Evolutionary conservation across 129 eudicot genomes (phyloP).

Genomic region (Artemisia annua): DNA sequence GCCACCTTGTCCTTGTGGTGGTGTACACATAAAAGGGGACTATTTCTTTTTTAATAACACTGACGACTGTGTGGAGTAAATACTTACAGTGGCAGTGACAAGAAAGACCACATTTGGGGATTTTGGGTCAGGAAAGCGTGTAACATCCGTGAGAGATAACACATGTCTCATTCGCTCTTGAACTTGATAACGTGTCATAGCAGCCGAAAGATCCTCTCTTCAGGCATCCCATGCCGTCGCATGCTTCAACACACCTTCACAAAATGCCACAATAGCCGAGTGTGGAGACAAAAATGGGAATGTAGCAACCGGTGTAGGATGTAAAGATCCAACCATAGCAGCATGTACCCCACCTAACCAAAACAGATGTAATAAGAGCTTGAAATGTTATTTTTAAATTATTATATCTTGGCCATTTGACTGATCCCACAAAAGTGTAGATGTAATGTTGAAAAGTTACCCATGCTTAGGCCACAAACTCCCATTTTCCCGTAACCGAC

Average conservation of each 20-base stretch:
- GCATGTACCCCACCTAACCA: constrained; percentile 94
- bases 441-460: constrained; percentile 47
- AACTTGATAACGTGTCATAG: constrained; percentile 81
- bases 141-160: too few species aligned
- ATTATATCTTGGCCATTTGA: background rate
- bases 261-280: constrained; percentile 92
- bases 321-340: constrained; percentile 97
- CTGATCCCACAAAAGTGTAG: background rate
- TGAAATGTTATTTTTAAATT: background rate
- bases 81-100: too few species aligned
- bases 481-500: constrained; percentile 96
- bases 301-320: constrained; percentile 89
- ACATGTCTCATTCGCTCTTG: too few species aligned
- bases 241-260: constrained; percentile 84
- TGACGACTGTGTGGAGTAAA: too few species aligned
- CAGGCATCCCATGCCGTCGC: constrained; percentile 96
- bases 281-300: constrained; percentile 95
- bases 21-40: too few species aligned
- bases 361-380: constrained; percentile 6
- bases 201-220: constrained; percentile 62
- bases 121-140: too few species aligned
- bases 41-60: too few species aligned
- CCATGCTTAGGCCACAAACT: constrained; percentile 98
- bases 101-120: too few species aligned
- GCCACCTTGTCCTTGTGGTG: too few species aligned